A percentile compares a stretch with the other conserved stretches of the same genome.
These are phyloP conservation scores for Apiospora phragmitis DNA, from an alignment of 2,329 filamentous ascomycete genomes.

Conservation along the genomic window DNA sequence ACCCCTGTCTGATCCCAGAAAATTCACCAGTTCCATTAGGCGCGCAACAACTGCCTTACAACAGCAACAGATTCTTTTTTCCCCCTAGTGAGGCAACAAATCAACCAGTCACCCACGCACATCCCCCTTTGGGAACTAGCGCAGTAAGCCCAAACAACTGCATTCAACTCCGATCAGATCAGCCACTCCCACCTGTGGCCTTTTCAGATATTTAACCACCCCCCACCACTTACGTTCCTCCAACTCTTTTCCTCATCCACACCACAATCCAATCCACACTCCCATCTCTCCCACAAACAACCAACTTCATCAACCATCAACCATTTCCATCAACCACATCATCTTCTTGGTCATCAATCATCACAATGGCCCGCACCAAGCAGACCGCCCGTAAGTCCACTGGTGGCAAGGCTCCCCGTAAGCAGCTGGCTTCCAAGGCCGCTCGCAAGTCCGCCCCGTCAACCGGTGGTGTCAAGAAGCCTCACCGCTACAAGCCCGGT, in stretches of 20 bases:
- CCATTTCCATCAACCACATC: conserved; percentile 24
- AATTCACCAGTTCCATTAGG: conserved; percentile 21
- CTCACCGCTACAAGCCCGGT: conserved; percentile 85
- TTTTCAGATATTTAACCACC: conserved; percentile 32
- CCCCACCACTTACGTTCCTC: conserved; percentile 30
- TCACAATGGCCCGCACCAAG: conserved; percentile 65
- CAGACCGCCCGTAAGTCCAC: conserved; percentile 75
- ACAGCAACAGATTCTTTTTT: conserved; percentile 20
- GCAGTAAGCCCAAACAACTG: conserved; percentile 15
- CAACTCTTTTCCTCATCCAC: conserved; percentile 21
- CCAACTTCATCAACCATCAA: conserved; percentile 29
- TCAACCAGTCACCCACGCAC: conserved; percentile 20
- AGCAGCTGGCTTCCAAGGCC: conserved; percentile 99
- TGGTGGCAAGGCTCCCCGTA: conserved; percentile 78
- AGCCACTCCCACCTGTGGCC: background rate
- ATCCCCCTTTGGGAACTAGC: background rate
- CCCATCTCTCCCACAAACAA: conserved; percentile 24
- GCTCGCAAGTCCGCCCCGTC: conserved; percentile 97
- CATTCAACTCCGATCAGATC: conserved; percentile 2
- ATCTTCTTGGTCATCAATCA: conserved; percentile 33
- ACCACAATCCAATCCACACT: conserved; percentile 25
- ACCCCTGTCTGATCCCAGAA: conserved; percentile 34
- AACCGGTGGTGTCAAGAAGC: conserved; percentile 97
- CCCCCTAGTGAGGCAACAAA: conserved; percentile 5
- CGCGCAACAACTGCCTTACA: conserved; percentile 7